Percentiles rank a stretch among this genome's conserved stretches.
Conservation (phyloP, 2,329 filamentous ascomycete genomes). For the Calonectria pauciramosa region DNA sequence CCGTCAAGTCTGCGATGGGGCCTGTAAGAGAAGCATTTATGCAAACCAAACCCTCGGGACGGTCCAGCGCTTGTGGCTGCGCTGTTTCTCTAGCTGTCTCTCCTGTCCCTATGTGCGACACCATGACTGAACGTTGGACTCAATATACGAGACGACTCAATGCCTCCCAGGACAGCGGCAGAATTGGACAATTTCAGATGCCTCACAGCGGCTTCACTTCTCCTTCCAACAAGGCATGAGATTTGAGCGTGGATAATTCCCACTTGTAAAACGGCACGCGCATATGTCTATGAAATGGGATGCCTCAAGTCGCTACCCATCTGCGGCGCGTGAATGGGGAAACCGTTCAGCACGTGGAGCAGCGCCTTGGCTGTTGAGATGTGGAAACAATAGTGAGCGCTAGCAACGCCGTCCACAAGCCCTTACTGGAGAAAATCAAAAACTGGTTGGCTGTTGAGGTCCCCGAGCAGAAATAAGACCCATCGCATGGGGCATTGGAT, state of each 20-base stretch:
- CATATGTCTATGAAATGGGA: constrained; percentile 16
- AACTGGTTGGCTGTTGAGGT: constrained; percentile 26
- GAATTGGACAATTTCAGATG: background rate
- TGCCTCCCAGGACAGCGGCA: background rate
- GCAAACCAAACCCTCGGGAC: constrained; percentile 36
- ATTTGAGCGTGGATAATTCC: background rate
- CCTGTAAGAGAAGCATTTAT: constrained; percentile 22
- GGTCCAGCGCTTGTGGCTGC: constrained; percentile 17
- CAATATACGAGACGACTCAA: background rate
- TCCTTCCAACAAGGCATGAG: background rate
- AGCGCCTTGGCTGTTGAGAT: constrained; percentile 35
- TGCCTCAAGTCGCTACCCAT: constrained; percentile 21
- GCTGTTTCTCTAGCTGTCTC: constrained; percentile 12
- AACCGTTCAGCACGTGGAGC: constrained; percentile 44
- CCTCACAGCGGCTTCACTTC: too few relatives aligned
- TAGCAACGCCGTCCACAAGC: constrained; percentile 29
- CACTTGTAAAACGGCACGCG: background rate
- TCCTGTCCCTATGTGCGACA: background rate
- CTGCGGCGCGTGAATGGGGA: constrained; percentile 22
- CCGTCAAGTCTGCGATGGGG: background rate
- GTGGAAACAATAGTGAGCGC: constrained; percentile 26
- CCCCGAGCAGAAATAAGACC: background rate
- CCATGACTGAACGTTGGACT: background rate
- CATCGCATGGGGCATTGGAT: constrained; percentile 1
- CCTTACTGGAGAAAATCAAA: constrained; percentile 31